These are phyloP conservation scores for Cyberlindnera misumaiensis DNA, from an alignment of 805 yeast genomes.

Conservation along the genomic window DNA sequence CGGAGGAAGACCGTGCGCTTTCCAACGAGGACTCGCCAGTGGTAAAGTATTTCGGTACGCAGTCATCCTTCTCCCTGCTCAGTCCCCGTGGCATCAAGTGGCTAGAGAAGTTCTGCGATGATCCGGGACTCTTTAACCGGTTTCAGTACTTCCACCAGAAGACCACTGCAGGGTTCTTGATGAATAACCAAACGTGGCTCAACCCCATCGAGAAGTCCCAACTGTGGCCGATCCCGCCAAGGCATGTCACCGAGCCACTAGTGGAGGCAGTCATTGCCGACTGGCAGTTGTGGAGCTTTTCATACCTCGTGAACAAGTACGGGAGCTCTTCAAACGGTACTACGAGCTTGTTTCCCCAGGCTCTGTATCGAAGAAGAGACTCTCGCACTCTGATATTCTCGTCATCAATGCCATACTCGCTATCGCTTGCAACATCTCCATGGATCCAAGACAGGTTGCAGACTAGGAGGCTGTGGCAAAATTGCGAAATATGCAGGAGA, in stretches of 20 bases:
- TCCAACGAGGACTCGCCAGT: neutral
- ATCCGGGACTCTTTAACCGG: constrained; percentile 13
- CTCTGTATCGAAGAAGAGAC: neutral
- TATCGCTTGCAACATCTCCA: constrained; percentile 12
- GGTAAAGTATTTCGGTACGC: constrained; percentile 19
- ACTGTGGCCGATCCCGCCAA: constrained; percentile 27
- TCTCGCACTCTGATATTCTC: constrained; percentile 2
- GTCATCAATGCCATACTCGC: constrained; percentile 22
- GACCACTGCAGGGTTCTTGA: constrained; percentile 15
- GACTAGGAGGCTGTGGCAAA: neutral
- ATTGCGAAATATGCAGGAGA: constrained; percentile 20
- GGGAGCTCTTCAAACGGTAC: constrained; percentile 14
- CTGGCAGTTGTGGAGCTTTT: constrained; percentile 7
- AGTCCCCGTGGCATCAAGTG: constrained; percentile 35
- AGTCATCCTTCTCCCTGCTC: constrained; percentile 29
- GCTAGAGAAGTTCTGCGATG: constrained; percentile 24
- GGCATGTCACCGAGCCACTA: constrained; percentile 17
- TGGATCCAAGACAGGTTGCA: neutral
- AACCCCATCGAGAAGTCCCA: constrained; percentile 26
- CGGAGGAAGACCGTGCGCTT: neutral
- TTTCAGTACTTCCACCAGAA: constrained; percentile 21
- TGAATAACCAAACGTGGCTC: constrained; percentile 25
- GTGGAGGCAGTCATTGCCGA: constrained; percentile 9
- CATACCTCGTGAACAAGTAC: constrained; percentile 12
- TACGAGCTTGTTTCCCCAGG: constrained; percentile 6